Evolutionary conservation across 1,284 basidiomycete genomes (phyloP).

Genomic region (Lentinus polychrous): DNA sequence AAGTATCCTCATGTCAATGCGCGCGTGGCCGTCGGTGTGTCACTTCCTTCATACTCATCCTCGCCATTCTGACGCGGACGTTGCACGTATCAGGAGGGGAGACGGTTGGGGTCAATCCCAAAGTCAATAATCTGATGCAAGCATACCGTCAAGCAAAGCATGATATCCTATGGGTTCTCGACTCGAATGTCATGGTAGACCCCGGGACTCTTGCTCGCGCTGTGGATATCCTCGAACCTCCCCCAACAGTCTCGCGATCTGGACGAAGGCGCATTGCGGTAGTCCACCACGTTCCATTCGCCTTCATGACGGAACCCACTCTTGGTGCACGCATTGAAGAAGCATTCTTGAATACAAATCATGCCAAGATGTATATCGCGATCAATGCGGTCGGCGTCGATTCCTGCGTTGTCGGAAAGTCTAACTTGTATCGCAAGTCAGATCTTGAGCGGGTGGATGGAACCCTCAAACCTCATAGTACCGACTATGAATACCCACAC

Average conservation of each 20-base stretch:
- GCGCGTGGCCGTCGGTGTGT: conserved; percentile 69
- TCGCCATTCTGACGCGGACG: not conserved
- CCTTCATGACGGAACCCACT: conserved; percentile 58
- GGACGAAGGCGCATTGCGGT: conserved; percentile 57
- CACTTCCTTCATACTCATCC: conserved; percentile 8
- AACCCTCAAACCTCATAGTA: conserved; percentile 40
- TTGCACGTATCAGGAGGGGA: conserved; percentile 47
- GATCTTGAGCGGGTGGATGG: conserved; percentile 74
- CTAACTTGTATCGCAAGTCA: conserved; percentile 87
- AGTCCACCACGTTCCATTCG: conserved; percentile 96
- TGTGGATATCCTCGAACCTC: conserved; percentile 63
- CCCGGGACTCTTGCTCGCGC: conserved; percentile 82
- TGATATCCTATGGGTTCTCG: conserved; percentile 95
- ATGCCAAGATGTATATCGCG: conserved; percentile 98
- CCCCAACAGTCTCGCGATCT: conserved; percentile 24
- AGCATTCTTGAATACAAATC: conserved; percentile 93
- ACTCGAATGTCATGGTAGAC: conserved; percentile 84
- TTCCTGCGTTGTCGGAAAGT: conserved; percentile 97
- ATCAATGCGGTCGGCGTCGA: conserved; percentile 87
- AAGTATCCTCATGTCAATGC: conserved; percentile 73
- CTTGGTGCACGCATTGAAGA: conserved; percentile 87
- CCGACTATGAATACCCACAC: conserved; percentile 22
- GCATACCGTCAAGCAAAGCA: conserved; percentile 76
- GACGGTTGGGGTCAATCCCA: conserved; percentile 88
- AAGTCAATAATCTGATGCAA: conserved; percentile 93